Conservation (phyloP, 1,284 basidiomycete species). For the Psilocybe mexicana region DNA sequence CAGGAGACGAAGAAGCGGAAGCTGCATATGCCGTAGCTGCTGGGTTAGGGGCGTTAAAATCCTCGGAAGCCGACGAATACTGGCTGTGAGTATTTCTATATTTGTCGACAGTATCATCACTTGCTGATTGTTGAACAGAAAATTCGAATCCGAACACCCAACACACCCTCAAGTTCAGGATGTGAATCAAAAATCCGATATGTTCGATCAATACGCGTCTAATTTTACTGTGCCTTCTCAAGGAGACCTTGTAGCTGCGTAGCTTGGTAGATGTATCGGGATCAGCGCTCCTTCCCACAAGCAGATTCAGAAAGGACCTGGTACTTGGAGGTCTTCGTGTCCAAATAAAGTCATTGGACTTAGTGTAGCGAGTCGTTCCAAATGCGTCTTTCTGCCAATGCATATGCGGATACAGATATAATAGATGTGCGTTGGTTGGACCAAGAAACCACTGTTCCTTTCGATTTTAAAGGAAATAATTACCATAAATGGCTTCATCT, state of each 20-base stretch:
- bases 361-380: not conserved
- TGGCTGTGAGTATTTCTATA: slow-evolving; percentile 57
- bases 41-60: slow-evolving; percentile 60
- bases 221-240: slow-evolving; percentile 66
- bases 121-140: slow-evolving; percentile 38
- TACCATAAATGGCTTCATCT: no score
- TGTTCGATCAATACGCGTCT: slow-evolving; percentile 73
- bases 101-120: not conserved
- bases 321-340: not conserved
- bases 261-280: slow-evolving; percentile 1
- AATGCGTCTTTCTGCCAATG: no score
- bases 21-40: slow-evolving; percentile 70
- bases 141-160: slow-evolving; percentile 58
- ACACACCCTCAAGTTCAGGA: slow-evolving; percentile 70
- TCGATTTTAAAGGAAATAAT: no score
- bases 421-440: no score
- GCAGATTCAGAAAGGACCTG: no score
- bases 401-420: no score
- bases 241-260: slow-evolving; percentile 31
- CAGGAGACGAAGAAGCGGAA: slow-evolving; percentile 65
- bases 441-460: no score
- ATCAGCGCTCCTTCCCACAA: no score
- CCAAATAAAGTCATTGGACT: not conserved
- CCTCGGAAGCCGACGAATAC: slow-evolving; percentile 60
- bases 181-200: slow-evolving; percentile 55